Evolutionary conservation across 2,329 filamentous ascomycete genomes (phyloP).

Genomic region (Fusarium penzigii): DNA sequence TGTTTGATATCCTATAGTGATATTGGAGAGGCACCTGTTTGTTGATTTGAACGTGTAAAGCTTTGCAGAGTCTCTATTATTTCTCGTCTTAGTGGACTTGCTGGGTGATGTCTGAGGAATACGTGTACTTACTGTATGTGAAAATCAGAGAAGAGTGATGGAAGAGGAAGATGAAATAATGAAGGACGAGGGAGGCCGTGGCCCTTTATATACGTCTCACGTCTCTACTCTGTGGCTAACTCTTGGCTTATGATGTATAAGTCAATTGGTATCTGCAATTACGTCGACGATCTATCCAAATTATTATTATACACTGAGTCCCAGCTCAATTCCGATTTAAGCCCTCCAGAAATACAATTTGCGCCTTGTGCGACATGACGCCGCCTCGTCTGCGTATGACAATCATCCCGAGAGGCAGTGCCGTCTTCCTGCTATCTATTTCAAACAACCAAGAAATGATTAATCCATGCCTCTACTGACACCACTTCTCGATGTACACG

Average conservation of each 20-base stretch:
- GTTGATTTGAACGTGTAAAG: neutral
- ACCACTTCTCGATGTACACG: conserved; percentile 42
- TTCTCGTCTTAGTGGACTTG: neutral
- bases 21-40: neutral
- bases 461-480: conserved; percentile 12
- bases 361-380: neutral
- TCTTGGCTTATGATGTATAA: neutral
- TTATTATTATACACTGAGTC: neutral
- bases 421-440: too few relatives aligned
- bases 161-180: neutral
- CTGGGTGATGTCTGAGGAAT: neutral
- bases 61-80: neutral
- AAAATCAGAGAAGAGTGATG: neutral
- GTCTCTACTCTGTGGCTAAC: neutral
- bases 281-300: neutral
- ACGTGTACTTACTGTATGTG: neutral
- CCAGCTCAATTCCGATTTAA: neutral
- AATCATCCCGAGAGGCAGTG: neutral
- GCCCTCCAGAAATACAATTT: neutral
- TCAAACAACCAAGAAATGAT: neutral
- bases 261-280: neutral
- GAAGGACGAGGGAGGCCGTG: neutral
- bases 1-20: neutral
- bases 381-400: neutral
- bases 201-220: neutral